Evolutionary conservation across 345 rosid genomes (phyloP), one percentile per base, ranked within the genome.

Genomic region (Camelina laxa): DNA sequence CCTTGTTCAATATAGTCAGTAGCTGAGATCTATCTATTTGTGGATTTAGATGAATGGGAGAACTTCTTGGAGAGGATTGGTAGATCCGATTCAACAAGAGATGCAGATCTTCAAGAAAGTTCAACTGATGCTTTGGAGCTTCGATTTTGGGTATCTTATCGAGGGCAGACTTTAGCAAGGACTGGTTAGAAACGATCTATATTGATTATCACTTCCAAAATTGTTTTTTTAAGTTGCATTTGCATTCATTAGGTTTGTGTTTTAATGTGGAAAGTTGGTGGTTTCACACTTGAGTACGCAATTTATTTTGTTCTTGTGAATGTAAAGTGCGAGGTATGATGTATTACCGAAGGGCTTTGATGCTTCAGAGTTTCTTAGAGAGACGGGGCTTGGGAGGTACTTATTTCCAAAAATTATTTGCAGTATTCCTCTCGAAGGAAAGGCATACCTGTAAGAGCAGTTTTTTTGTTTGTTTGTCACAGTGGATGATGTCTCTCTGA

Each of bases 291-390:
- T 75, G 48, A 58, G 54, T 68, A 17, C 42, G 64, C 76, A 55
- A 74, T 55, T 44, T 19, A 27, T 50, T 67, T 69, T 33, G 67
- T 73, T 74, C 17, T 42, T n/a, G 11, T 81, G 80, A 73, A 64
- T 65, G 72, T 81, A 81, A 90, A 95, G 99, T 95, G 71, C 97
- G 99, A 62, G 98, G 99, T 65, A 95, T 95, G 99, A 95, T 95
- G 99, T 95, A 95, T 70, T 95, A 95, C 69, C 87, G 99, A 82
- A 90, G 97, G 85, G 99, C 99, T 78, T 82, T 95, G 75, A 89
- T 95, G 97, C 83, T 95, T 48, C 99, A 92, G 87, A 92, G 98
- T 83, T 88, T 77, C 82, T 80, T 92, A 49, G 99, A 95, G 79
- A 85, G 84, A 68, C 83, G 98, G 82, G 75, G 88, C 71, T 60